phyloP scores from a whole-genome alignment of 345 rosid genomes.

The Angophora floribunda region DNA sequence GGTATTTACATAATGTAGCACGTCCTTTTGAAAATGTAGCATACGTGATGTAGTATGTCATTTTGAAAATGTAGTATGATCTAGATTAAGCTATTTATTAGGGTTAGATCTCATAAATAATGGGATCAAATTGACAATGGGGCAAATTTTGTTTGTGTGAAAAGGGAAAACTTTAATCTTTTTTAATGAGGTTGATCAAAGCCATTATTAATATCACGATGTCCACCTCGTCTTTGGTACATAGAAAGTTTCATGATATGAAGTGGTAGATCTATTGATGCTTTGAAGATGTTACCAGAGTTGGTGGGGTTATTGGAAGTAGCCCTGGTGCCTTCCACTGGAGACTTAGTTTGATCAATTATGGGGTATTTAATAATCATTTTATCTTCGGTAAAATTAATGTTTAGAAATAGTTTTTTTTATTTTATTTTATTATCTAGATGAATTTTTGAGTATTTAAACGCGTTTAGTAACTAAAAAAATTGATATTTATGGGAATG shows the following conservation, averaged over 20 bases:
- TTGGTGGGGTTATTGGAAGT: neutral
- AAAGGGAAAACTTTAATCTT: neutral
- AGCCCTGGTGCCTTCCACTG: neutral
- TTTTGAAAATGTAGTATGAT: neutral
- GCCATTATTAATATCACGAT: neutral
- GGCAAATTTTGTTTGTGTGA: accelerated
- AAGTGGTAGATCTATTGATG: neutral
- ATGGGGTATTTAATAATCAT: too few relatives aligned
- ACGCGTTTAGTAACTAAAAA: too few relatives aligned
- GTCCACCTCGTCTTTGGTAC: neutral
- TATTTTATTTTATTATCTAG: too few relatives aligned
- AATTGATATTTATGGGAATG: too few relatives aligned
- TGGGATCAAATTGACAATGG: neutral
- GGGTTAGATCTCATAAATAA: accelerated
- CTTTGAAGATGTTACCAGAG: neutral
- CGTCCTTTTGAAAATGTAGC: accelerated
- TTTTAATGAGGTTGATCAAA: neutral
- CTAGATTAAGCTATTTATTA: neutral
- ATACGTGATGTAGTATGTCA: accelerated
- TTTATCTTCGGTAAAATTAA: too few relatives aligned
- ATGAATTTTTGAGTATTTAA: too few relatives aligned
- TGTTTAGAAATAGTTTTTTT: too few relatives aligned
- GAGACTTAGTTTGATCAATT: neutral
- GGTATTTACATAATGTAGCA: accelerated
- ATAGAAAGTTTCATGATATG: neutral